Conservation (phyloP, 2,329 filamentous ascomycete genomes). For the Paramyrothecium roridum region DNA sequence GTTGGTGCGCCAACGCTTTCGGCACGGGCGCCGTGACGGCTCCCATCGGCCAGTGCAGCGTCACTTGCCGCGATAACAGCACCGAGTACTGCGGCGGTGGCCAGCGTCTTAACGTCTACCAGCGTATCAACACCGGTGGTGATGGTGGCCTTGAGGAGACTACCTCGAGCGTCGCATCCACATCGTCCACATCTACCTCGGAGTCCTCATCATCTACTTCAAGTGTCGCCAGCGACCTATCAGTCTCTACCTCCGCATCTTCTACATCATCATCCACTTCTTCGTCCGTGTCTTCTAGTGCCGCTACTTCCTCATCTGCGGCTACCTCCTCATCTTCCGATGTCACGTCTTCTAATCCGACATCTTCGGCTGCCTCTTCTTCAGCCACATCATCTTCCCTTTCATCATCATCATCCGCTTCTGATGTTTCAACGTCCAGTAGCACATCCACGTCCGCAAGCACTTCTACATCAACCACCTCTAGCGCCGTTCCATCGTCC, state of each 20-base stretch:
- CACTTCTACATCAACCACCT: neutral
- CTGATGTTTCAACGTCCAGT: neutral
- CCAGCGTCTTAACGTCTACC: constrained; percentile 1
- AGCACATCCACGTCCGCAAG: neutral
- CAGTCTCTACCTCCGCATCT: neutral
- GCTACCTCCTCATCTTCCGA: neutral
- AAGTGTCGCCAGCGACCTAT: neutral
- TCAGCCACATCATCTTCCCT: neutral
- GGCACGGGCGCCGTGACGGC: neutral
- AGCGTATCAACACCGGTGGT: neutral
- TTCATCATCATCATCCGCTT: neutral
- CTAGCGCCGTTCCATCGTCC: neutral
- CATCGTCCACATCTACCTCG: neutral
- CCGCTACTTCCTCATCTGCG: neutral
- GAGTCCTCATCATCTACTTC: neutral
- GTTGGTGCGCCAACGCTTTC: neutral
- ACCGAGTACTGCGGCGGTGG: constrained; percentile 1
- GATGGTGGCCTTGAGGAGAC: neutral
- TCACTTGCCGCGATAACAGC: neutral
- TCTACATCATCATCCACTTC: neutral
- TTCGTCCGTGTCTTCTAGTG: neutral
- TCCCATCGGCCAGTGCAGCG: neutral
- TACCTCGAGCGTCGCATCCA: neutral
- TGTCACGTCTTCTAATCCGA: neutral
- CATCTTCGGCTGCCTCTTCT: neutral